Base-by-base conservation (phyloP, 2,329 filamentous ascomycete species). In the Hymenoscyphus fraxineus region DNA sequence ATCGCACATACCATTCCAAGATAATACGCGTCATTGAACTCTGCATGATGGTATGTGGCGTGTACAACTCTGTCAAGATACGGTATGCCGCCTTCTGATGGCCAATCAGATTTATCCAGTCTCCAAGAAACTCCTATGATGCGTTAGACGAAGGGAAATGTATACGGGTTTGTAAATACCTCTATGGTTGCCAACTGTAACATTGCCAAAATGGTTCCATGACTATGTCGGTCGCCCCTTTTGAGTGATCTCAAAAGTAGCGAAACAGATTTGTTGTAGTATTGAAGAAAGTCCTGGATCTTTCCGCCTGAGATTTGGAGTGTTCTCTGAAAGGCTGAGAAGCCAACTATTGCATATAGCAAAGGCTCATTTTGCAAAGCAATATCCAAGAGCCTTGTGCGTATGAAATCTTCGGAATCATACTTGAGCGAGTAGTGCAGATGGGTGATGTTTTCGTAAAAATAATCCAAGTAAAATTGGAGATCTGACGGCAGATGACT, bases 131-230 rank as follows among this genome's bases (percentile, higher is more conserved):
- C 78, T 98, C 95, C 92, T 97, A 56, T 60, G 60, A 70, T 66
- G 54, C 10, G 27, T 68, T 65, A 67, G 64, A 56, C 59, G 13
- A 9, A 15, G 38, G 22, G n/a, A 12, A 38, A 47, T 58, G 60
- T 15, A 65, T 41, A 35, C 41, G 31, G 60, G 69, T 64, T 51
- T 44, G 22, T 58, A 39, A 12, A 68, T 81, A 96, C 93, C 85
- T 99, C 95, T 63, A 97, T 95, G 2, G 92, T 96, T 63, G 93
- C 93, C 59, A 98, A 84, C 73, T 98, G 93, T 54, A 99, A 79
- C 22, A 98, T 93, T 0, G 94, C 96, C 65, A 97, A 76, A 39
- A 98, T 80, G 0, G 89, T 97, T 6, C 88, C 85, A 59, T 93
- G 82, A 40, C 80, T 89, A 68, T 91, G 88, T 66, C 85, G 86